A percentile compares a stretch with the other conserved stretches of the same genome.
Evolutionary conservation across 2,329 filamentous ascomycete species (phyloP).

Genomic region (Epichloe sp.): DNA sequence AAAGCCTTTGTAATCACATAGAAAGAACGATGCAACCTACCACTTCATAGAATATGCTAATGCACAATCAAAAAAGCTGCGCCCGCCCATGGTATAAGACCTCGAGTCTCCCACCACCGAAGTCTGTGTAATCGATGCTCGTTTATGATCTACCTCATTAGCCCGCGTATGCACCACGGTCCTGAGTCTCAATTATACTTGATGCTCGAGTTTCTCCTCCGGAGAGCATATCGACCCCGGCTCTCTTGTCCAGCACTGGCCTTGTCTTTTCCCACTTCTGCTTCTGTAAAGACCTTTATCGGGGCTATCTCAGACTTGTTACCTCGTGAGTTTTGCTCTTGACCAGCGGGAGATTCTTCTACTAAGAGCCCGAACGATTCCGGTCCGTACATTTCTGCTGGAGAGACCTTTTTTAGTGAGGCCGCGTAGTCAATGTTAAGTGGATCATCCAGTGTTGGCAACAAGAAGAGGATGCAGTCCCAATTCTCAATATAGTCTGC

Average conservation of each 20-base stretch:
- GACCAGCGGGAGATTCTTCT: neutral
- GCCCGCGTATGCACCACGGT: too few species aligned
- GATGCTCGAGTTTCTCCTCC: neutral
- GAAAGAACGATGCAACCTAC: neutral
- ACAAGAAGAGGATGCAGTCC: conserved; percentile 1
- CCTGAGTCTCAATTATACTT: neutral
- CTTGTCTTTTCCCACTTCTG: too few species aligned
- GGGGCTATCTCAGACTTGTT: neutral
- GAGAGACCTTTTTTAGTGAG: neutral
- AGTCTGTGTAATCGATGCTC: too few species aligned
- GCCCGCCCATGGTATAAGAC: too few species aligned
- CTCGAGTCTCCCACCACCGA: too few species aligned
- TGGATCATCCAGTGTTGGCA: neutral
- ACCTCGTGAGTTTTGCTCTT: neutral
- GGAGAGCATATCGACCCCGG: neutral
- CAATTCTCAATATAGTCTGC: neutral
- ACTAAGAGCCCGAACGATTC: neutral
- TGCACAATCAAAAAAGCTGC: too few species aligned
- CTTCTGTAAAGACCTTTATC: neutral
- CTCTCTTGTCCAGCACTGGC: neutral
- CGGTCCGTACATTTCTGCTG: neutral
- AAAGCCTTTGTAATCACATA: neutral
- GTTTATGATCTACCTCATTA: too few species aligned
- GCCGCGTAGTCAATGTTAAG: neutral
- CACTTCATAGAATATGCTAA: neutral